These are phyloP conservation scores for Immersiporthe knoxdaviesiana DNA, from an alignment of 2,329 filamentous ascomycete species.

Conservation along the genomic window DNA sequence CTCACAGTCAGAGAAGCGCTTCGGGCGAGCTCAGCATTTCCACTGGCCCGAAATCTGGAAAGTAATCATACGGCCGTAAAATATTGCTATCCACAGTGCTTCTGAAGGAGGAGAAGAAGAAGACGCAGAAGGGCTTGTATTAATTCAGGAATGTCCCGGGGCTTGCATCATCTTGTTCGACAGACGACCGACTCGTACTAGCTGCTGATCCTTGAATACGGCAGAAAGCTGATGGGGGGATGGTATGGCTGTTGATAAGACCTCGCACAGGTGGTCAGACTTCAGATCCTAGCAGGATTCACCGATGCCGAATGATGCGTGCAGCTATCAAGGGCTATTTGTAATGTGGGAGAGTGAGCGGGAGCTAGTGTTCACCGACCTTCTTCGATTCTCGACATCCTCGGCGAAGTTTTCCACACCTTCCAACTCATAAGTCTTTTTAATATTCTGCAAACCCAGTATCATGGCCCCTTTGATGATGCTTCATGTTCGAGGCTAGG, in stretches of 20 bases:
- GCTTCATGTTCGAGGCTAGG: background rate
- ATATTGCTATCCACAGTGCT: background rate
- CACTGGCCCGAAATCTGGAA: background rate
- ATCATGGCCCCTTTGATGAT: background rate
- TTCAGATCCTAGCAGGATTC: background rate
- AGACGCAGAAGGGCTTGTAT: background rate
- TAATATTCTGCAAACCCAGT: background rate
- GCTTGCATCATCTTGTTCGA: background rate
- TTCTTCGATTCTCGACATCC: background rate
- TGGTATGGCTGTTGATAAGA: background rate
- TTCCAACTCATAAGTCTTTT: background rate
- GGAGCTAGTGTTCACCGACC: background rate
- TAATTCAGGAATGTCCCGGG: background rate
- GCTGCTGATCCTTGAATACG: background rate
- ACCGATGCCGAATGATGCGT: background rate
- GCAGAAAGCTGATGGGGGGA: background rate
- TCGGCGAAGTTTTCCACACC: background rate
- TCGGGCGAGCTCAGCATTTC: background rate
- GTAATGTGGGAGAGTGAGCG: background rate
- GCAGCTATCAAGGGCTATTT: background rate
- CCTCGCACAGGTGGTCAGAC: background rate
- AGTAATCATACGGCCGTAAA: background rate
- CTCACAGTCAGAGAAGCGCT: background rate
- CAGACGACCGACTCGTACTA: background rate
- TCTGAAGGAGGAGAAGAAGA: too few relatives aligned